Evolutionary conservation across 176 grass and related monocot species (phyloP).

Genomic region (Eleusine indica): DNA sequence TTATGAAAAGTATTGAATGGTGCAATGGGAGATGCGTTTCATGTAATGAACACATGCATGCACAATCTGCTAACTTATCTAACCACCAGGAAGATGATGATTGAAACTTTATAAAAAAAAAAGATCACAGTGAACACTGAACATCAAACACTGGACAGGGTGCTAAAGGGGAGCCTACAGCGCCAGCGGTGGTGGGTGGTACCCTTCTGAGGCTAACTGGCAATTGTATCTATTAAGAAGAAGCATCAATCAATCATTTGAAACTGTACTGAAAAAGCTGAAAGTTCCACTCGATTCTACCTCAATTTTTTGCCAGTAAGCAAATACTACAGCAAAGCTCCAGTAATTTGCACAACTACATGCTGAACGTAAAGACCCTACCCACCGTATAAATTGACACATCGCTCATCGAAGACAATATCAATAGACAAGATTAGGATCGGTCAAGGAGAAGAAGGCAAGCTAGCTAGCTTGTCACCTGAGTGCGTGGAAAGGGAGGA

Average conservation of each 20-base stretch:
- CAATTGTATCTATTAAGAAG: background rate
- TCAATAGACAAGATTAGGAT: background rate
- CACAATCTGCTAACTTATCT: background rate
- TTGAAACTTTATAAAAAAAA: background rate
- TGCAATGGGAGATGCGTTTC: background rate
- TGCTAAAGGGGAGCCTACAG: no score
- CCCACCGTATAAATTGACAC: background rate
- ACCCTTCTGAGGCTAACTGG: background rate
- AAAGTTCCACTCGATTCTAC: background rate
- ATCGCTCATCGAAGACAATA: background rate
- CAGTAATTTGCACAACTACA: background rate
- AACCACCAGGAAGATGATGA: background rate
- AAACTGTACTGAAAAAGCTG: background rate
- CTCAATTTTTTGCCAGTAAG: background rate
- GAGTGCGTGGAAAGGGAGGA: slow-evolving; percentile 68
- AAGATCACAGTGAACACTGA: background rate
- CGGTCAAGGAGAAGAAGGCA: background rate
- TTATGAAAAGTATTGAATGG: background rate
- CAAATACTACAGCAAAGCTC: background rate
- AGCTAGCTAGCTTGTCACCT: slow-evolving; percentile 40
- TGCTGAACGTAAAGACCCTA: background rate
- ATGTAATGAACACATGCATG: background rate
- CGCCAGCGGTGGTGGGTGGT: no score
- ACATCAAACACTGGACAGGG: background rate
- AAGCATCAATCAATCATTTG: background rate